Conservation (phyloP, 2,329 filamentous ascomycete species). For the Bipolaris sorokiniana region DNA sequence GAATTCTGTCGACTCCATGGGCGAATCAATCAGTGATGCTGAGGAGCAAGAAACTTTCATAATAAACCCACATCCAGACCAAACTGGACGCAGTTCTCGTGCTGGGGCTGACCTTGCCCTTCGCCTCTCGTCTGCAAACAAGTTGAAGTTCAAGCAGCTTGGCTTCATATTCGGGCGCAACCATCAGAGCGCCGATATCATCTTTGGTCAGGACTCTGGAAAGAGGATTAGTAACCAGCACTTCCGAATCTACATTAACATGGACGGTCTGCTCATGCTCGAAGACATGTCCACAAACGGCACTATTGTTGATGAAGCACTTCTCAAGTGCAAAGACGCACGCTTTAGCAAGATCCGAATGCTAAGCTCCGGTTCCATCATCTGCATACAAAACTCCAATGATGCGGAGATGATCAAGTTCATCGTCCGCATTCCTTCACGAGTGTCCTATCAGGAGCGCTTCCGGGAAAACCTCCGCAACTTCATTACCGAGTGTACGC, state of each 20-base stretch:
- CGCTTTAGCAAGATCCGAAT: constrained; percentile 62
- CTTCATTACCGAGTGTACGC: constrained; percentile 61
- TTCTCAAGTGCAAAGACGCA: constrained; percentile 62
- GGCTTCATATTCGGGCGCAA: constrained; percentile 93
- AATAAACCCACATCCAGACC: constrained; percentile 50
- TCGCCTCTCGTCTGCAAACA: constrained; percentile 69
- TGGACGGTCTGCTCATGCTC: constrained; percentile 86
- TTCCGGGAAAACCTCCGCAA: constrained; percentile 73
- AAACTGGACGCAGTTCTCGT: constrained; percentile 25
- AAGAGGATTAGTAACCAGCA: constrained; percentile 91
- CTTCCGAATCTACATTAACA: constrained; percentile 90
- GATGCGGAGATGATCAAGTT: constrained; percentile 73
- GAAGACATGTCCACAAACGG: constrained; percentile 97
- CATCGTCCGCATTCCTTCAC: constrained; percentile 79
- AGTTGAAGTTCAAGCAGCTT: constrained; percentile 67
- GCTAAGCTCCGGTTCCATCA: constrained; percentile 73
- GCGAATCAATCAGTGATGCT: constrained; percentile 44
- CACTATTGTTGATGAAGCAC: constrained; percentile 77
- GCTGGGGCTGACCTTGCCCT: constrained; percentile 71
- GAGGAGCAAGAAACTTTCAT: constrained; percentile 56
- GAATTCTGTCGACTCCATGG: constrained; percentile 52
- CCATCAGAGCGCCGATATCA: constrained; percentile 70
- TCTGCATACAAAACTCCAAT: constrained; percentile 67
- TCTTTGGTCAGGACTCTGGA: constrained; percentile 67
- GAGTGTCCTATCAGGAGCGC: constrained; percentile 68